Conservation (phyloP, 768 basidiomycete species). For the Polyporus arcularius region DNA sequence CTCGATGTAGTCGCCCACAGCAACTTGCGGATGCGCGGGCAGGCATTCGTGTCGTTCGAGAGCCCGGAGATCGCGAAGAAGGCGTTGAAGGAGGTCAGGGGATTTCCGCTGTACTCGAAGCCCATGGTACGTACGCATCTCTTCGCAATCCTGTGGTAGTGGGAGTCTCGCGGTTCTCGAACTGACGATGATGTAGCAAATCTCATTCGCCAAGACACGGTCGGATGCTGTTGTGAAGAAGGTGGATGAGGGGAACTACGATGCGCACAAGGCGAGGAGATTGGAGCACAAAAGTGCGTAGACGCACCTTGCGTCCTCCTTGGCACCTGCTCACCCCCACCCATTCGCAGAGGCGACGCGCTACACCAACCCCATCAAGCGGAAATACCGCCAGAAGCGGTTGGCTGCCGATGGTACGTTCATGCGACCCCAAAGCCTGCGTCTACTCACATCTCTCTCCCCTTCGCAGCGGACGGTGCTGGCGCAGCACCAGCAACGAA, state of each 20-base stretch:
- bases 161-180: neutral
- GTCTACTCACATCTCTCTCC: neutral
- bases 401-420: slow-evolving; percentile 73
- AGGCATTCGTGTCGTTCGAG: slow-evolving; percentile 94
- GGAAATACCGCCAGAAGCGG: slow-evolving; percentile 80
- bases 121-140: slow-evolving; percentile 71
- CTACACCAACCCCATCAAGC: slow-evolving; percentile 87
- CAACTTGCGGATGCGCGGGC: slow-evolving; percentile 96
- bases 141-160: neutral
- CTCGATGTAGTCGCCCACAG: slow-evolving; percentile 93
- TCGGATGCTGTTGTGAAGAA: slow-evolving; percentile 89
- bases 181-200: slow-evolving; percentile 63
- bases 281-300: slow-evolving; percentile 82
- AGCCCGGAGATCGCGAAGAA: slow-evolving; percentile 80
- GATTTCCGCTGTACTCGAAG: slow-evolving; percentile 95
- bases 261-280: slow-evolving; percentile 73
- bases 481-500: slow-evolving; percentile 66
- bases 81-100: slow-evolving; percentile 89
- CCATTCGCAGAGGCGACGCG: slow-evolving; percentile 65
- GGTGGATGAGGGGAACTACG: slow-evolving; percentile 64
- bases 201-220: slow-evolving; percentile 86
- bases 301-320: neutral
- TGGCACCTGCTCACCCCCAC: neutral
- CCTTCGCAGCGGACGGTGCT: slow-evolving; percentile 62
- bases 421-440: slow-evolving; percentile 18